Percentiles rank a stretch among this genome's conserved stretches.
These are phyloP conservation scores for Stachybotrys echinatus DNA, from an alignment of 2,329 filamentous ascomycete species.

Conservation along the genomic window DNA sequence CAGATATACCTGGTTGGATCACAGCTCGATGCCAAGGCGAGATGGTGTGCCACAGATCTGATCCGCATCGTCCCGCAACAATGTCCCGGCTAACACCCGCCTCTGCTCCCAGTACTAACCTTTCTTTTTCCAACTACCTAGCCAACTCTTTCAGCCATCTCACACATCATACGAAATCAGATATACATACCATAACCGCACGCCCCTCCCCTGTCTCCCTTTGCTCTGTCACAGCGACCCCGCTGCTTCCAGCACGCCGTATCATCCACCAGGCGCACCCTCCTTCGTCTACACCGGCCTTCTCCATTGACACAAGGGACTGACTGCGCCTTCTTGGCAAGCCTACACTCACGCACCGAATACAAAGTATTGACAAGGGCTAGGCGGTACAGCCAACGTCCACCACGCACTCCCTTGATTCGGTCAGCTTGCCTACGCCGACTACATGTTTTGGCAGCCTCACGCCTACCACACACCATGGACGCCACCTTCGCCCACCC, in stretches of 20 bases:
- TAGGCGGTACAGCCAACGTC: neutral
- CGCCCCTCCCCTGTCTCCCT: neutral
- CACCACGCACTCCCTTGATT: neutral
- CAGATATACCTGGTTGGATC: neutral
- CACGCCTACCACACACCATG: neutral
- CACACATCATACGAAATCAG: neutral
- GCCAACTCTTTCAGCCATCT: neutral
- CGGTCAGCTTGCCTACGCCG: neutral
- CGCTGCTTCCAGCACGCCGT: neutral
- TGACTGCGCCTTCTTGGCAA: neutral
- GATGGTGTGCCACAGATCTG: slow-evolving; percentile 37
- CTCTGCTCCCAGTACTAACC: neutral
- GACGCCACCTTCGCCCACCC: neutral
- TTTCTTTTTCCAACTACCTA: neutral
- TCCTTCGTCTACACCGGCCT: neutral
- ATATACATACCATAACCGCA: neutral
- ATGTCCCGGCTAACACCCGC: slow-evolving; percentile 19
- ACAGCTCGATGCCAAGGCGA: slow-evolving; percentile 17
- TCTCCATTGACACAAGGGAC: neutral
- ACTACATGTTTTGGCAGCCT: neutral
- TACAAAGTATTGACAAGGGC: neutral
- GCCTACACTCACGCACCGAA: neutral
- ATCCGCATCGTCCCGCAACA: slow-evolving; percentile 21
- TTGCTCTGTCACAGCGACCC: neutral
- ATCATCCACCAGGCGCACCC: too few species aligned